Base-by-base conservation (phyloP, 345 rosid species). In the Atalantia buxifolia region DNA sequence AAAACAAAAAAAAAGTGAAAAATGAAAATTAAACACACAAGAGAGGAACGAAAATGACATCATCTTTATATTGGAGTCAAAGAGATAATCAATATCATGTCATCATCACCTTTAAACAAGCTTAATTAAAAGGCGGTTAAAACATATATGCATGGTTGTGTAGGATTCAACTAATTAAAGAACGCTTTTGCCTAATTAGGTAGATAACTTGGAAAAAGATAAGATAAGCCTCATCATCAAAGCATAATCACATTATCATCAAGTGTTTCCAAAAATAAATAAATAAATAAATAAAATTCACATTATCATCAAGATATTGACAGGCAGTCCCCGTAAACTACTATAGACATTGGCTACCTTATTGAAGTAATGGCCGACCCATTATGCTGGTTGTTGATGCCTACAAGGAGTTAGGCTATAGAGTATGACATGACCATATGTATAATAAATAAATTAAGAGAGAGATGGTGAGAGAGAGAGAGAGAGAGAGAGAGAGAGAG, bases 351-450 rank as follows among this genome's bases (percentile, higher is more conserved):
- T 53, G 72, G 82, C 45, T 71, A 72, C 53, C 79, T 76, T 71
- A 76, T 60, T 42, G 40, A 83, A 81, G 83, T 53, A 69, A 85
- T 82, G 85, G 85, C 76, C 82, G 88, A 80, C 88, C 87, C 85
- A 69, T 72, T 77, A 40, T 86, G 88, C 79, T 80, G 88, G 87
- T 73, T 83, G 76, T 75, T 82, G 85, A 81, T 76, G 84, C 84
- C 84, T 80, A 40, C 61, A 78, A 27, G 13, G 30, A 66, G 69
- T 38, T 83, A 77, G 60, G 80, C 81, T 76, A 74, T 76, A 59
- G 79, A 80, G 72, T 60, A 36, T 82, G 83, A 82, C 81, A 75
- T 33, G 84, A 77, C 77, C 73, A 79, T 70, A 53, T 0, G 3
- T 31, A 48, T 9, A 4, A 45, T 45, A 4, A 21, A 72, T 48